phyloP scores from a whole-genome alignment of 1,284 basidiomycete genomes.

The Moniliophthora roreri region DNA sequence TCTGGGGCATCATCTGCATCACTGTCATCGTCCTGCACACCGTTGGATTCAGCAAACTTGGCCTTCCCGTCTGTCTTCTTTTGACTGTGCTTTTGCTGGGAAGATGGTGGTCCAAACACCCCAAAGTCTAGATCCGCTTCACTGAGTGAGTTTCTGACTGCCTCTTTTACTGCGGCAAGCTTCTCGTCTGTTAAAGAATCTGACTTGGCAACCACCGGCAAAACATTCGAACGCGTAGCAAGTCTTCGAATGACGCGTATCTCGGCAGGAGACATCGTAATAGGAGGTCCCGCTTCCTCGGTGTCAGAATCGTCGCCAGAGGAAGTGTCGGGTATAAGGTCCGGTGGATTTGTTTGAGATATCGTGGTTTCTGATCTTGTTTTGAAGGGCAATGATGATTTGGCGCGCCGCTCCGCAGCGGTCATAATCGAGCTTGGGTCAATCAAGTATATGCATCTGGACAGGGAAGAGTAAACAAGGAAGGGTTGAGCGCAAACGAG shows the following conservation, averaged over 20 bases:
- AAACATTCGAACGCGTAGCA: constrained; percentile 67
- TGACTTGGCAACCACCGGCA: constrained; percentile 74
- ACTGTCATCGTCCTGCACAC: constrained; percentile 22
- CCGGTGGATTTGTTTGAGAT: constrained; percentile 46
- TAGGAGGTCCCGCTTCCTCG: constrained; percentile 47
- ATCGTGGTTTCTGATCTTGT: constrained; percentile 62
- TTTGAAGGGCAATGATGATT: constrained; percentile 47
- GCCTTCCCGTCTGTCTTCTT: constrained; percentile 25
- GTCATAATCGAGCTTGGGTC: constrained; percentile 72
- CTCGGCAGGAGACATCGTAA: constrained; percentile 74
- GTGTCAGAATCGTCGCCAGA: constrained; percentile 39
- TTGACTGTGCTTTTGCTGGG: constrained; percentile 22
- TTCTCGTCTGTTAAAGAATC: constrained; percentile 78
- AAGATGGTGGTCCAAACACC: constrained; percentile 54
- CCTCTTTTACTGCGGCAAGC: constrained; percentile 63
- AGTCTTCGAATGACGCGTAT: constrained; percentile 74
- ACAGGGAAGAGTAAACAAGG: constrained; percentile 20
- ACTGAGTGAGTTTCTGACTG: constrained; percentile 61
- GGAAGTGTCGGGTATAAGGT: constrained; percentile 50
- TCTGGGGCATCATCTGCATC: constrained; percentile 33
- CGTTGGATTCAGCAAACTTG: constrained; percentile 25
- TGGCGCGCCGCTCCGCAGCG: constrained; percentile 44
- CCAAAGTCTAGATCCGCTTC: constrained; percentile 70
- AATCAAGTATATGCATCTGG: constrained; percentile 78
- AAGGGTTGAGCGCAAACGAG: constrained; percentile 1